Percentiles rank a stretch among this genome's conserved stretches.
These are phyloP conservation scores for Vitis hybrid DNA, from an alignment of 177 flowering plant species.

Conservation along the genomic window DNA sequence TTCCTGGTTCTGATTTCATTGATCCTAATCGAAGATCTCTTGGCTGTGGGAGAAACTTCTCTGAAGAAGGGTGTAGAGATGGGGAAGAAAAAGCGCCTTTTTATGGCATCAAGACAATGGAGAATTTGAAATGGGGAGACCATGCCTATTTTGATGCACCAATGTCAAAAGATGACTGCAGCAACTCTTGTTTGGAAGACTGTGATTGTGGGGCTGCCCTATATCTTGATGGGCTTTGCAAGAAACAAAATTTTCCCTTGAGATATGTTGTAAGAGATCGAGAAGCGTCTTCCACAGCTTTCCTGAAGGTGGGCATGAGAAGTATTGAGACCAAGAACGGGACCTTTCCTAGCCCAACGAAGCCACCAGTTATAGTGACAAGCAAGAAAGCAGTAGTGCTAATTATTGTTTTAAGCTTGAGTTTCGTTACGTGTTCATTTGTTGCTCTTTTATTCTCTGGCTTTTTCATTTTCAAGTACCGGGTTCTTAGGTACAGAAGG, in stretches of 20 bases:
- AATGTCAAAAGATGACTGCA: conserved; percentile 18
- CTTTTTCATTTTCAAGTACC: conserved; percentile 7
- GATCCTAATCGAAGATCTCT: background rate
- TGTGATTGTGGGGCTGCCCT: conserved; percentile 28
- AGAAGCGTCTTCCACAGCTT: background rate
- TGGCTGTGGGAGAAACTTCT: conserved; percentile 27
- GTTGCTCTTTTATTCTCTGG: conserved; percentile 9
- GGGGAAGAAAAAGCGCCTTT: background rate
- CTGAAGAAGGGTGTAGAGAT: conserved; percentile 9
- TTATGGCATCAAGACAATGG: conserved; percentile 2
- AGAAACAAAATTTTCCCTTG: conserved; percentile 26
- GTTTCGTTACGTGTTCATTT: conserved; percentile 2
- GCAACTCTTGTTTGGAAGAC: conserved; percentile 27
- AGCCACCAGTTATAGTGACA: background rate
- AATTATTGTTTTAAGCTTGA: conserved; percentile 7
- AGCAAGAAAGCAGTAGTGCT: background rate
- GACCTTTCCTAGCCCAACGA: background rate
- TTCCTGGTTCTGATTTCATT: conserved; percentile 16
- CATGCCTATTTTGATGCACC: conserved; percentile 6
- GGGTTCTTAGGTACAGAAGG: conserved; percentile 5
- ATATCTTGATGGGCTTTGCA: conserved; percentile 6
- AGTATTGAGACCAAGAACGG: background rate
- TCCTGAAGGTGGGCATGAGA: conserved; percentile 14
- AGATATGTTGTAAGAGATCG: conserved; percentile 4
- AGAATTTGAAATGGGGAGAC: conserved; percentile 5